A percentile compares a stretch with the other conserved stretches of the same genome.
These are phyloP conservation scores for Chlorophyllum brunneum DNA, from an alignment of 768 basidiomycete species.

Conservation along the genomic window DNA sequence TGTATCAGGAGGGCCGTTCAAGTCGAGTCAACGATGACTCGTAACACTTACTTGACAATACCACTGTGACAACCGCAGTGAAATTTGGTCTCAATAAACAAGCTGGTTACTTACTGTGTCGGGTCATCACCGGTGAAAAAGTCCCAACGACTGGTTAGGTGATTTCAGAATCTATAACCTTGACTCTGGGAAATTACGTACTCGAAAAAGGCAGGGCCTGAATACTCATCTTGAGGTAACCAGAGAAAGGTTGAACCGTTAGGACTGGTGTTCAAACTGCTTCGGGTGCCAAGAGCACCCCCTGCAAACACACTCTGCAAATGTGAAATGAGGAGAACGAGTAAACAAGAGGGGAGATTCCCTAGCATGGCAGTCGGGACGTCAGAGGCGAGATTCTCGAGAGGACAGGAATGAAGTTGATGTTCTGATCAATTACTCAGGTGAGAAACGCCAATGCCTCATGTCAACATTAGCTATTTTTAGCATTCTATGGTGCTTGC, in stretches of 20 bases:
- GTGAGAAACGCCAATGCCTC: conserved; percentile 2
- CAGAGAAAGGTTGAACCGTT: conserved; percentile 56
- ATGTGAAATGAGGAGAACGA: conserved; percentile 9
- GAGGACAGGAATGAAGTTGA: not conserved
- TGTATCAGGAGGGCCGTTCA: not conserved
- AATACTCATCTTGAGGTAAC: conserved; percentile 65
- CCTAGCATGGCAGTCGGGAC: not conserved
- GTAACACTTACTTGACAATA: conserved; percentile 56
- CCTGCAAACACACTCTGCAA: not conserved
- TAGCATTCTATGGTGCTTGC: not conserved
- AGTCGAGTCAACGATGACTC: not conserved
- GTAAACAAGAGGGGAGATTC: conserved; percentile 9
- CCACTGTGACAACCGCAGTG: conserved; percentile 43
- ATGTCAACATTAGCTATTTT: not conserved
- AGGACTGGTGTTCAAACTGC: conserved; percentile 34
- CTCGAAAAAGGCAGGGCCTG: conserved; percentile 70
- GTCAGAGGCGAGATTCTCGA: not conserved
- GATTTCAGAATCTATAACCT: conserved; percentile 3
- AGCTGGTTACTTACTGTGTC: conserved; percentile 48
- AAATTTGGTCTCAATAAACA: conserved; percentile 12
- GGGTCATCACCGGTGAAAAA: conserved; percentile 65
- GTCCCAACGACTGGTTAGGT: conserved; percentile 41
- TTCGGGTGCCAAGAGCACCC: conserved; percentile 16
- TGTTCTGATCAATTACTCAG: not conserved
- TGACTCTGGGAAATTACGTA: conserved; percentile 29